Evolutionary conservation across 495 filamentous ascomycete species (phyloP), one percentile per base, ranked within the genome.

Genomic region (Neurospora sp.): DNA sequence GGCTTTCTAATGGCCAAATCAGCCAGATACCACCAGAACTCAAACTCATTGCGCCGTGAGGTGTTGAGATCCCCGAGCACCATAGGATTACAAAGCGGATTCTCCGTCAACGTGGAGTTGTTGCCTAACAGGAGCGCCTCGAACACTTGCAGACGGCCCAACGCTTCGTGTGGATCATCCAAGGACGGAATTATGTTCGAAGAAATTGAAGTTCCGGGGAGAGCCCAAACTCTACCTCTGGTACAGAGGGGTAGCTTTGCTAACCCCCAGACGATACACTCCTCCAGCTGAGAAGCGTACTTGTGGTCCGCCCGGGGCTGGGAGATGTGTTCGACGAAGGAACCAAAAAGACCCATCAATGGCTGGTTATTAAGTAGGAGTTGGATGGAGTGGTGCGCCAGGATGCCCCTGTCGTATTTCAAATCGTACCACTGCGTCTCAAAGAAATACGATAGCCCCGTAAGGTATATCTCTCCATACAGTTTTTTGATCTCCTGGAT

Each of bases 351-450:
- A 69, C 89, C 86, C 79, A 90, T 86, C 18, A 93, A 83, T 39
- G 86, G 83, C 39, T 82, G 80, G 74, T 91, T 89, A 37, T 84
- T 86, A 81, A 88, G 81, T 7, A 95, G 82, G 39, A 87, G 78
- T 8, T 80, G 35, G 11, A 71, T 40, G n/a, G 77, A 46, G 16
- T 74, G 73, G 31, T 72, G 73, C 3, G 78, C 42, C 40, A 39
- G 41, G 1, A 71, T 70, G 23, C 80, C 76, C 70, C 70, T 78
- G 69, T 78, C 42, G 82, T 89, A 78, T 82, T 87, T 78, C 82
- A 86, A 71, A 71, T 86, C 82, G 79, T 91, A 97, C 93, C 93
- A 97, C 39, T 86, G 86, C n/a, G 93, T 91, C 76, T 97, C 94
- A 72, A 97, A 88, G 74, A 97, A 91, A 72, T 88, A 88, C 77